Base-by-base conservation (phyloP, 495 filamentous ascomycete species). In the Mytilinidion resinicola region DNA sequence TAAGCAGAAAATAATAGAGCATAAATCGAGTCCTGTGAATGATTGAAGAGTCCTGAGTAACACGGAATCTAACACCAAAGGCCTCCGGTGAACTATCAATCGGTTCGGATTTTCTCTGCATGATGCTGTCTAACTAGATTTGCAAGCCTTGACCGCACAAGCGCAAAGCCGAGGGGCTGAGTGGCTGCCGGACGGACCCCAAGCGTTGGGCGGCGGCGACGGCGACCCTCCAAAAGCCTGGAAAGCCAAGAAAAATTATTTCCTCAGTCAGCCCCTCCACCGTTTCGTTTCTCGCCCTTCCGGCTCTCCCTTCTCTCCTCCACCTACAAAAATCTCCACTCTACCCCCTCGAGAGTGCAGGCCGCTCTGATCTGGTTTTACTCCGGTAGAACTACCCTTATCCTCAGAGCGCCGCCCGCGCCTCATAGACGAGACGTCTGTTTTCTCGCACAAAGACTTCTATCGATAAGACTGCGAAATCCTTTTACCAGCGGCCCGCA, bases 321-420 rank as follows among this genome's bases (percentile, higher is more conserved):
- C 25, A 30, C 46, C 46, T 25, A 25, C 39, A 17, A 42, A 49
- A 49, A 25, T 49, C 46, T 30, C 46, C 46, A 49, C 46, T 49
- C 46, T 49, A 30, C 46, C 14, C 33, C 10, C 21, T 21, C 14
- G 25, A 33, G 46, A 49, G 46, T 49, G 46, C 46, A 49, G 46
- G 46, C 14, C 17, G 46, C 46, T 49, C 46, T 49, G 46, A 30
- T 48, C 44, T n/a, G 44, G 44, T 2, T 17, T 48, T 48, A 11
- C 11, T 21, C 19, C 10, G 44, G n/a, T 10, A 10, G 10, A 21
- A 20, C 14, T 20, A 21, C 15, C 4, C 39, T 1, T 49, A 21
- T 30, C 33, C 33, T 49, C 14, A 8, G 46, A 19, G 8, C 8
- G 12, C 8, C 15, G 19, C 46, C 19, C 33, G 46, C 46, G 21